phyloP scores from a whole-genome alignment of 805 yeast species.

The Yarrowia keelungensis region DNA sequence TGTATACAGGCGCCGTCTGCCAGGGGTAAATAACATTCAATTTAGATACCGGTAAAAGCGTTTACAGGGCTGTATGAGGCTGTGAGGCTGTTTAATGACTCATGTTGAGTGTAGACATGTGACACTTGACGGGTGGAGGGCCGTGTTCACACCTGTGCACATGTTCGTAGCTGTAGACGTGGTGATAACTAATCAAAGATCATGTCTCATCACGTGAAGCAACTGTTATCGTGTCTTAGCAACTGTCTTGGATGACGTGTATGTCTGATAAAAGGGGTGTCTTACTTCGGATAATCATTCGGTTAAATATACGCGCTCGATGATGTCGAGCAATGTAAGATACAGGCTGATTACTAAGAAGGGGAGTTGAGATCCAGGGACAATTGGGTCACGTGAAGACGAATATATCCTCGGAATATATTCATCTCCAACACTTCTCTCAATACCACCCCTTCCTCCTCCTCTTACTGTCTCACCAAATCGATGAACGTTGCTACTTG shows the following conservation, averaged over 20 bases:
- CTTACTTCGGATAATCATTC: slow-evolving; percentile 10
- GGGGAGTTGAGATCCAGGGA: too few species aligned
- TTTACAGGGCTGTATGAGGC: slow-evolving; percentile 7
- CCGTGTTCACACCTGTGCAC: too few species aligned
- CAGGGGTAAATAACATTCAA: slow-evolving; percentile 24
- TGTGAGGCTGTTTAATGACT: not conserved
- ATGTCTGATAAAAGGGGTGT: slow-evolving; percentile 8
- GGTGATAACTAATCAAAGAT: not conserved
- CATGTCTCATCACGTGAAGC: slow-evolving; percentile 18
- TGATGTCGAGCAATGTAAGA: too few species aligned
- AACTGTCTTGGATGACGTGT: slow-evolving; percentile 22
- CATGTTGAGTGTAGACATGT: not conserved
- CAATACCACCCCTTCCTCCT: not conserved
- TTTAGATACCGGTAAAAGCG: not conserved
- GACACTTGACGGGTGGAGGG: too few species aligned
- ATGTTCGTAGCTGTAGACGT: too few species aligned
- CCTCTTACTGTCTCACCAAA: not conserved
- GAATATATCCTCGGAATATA: too few species aligned
- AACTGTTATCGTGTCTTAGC: slow-evolving; percentile 10
- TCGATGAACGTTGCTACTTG: slow-evolving; percentile 18
- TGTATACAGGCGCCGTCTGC: not conserved
- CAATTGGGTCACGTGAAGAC: not conserved
- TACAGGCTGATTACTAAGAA: too few species aligned
- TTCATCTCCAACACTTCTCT: too few species aligned
- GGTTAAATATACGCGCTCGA: slow-evolving; percentile 5